A percentile compares a stretch with the other conserved stretches of the same genome.
These are phyloP conservation scores for Epichloe glyceriae DNA, from an alignment of 2,329 filamentous ascomycete species.

Conservation along the genomic window DNA sequence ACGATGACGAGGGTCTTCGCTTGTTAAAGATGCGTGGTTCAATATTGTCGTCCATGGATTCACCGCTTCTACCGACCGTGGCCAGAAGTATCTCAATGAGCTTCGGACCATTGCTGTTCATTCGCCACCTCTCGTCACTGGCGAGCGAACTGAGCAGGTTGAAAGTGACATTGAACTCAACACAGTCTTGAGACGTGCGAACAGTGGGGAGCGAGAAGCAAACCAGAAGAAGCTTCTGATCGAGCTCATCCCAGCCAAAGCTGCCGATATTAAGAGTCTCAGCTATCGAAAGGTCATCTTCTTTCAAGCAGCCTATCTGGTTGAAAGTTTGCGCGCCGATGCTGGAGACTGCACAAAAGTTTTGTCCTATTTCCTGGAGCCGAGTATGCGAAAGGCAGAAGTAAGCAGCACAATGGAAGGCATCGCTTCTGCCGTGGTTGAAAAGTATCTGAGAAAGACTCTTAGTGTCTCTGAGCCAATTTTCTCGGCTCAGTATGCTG, in stretches of 20 bases:
- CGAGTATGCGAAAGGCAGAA: constrained; percentile 56
- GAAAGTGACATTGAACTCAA: constrained; percentile 97
- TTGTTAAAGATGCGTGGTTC: constrained; percentile 92
- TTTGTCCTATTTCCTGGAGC: constrained; percentile 87
- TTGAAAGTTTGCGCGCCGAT: constrained; percentile 77
- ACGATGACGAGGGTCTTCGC: constrained; percentile 55
- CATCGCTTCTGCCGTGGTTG: constrained; percentile 54
- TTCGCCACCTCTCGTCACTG: constrained; percentile 75
- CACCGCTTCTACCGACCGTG: constrained; percentile 57
- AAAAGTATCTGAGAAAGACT: constrained; percentile 66
- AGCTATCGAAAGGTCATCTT: constrained; percentile 90
- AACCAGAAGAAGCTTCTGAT: constrained; percentile 70
- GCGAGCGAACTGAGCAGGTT: constrained; percentile 76
- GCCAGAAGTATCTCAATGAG: constrained; percentile 60
- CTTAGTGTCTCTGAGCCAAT: constrained; percentile 56
- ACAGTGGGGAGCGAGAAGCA: constrained; percentile 62
- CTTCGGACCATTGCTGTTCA: constrained; percentile 75
- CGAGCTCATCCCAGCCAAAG: constrained; percentile 60
- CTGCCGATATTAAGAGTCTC: constrained; percentile 65
- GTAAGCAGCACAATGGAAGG: constrained; percentile 53
- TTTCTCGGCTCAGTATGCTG: constrained; percentile 87
- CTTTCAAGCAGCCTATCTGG: constrained; percentile 75
- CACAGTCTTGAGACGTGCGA: constrained; percentile 77
- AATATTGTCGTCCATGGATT: constrained; percentile 95
- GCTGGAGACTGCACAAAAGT: constrained; percentile 84